Conservation (phyloP, 2,329 filamentous ascomycete species). For the Phyllachora maydis region DNA sequence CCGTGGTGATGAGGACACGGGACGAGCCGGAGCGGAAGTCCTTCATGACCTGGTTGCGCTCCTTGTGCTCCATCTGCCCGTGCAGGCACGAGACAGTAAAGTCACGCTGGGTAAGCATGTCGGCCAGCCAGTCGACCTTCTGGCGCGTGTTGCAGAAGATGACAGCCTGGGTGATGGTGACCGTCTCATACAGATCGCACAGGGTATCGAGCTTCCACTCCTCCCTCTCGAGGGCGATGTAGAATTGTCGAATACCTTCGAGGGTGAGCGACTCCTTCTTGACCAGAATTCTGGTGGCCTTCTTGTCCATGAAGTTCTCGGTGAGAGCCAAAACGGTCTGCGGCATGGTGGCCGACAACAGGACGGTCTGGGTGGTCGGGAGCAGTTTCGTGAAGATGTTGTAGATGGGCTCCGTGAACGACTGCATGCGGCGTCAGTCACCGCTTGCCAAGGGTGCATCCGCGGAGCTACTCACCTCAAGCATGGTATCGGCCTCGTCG, state of each 20-base stretch:
- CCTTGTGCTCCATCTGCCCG: constrained; percentile 96
- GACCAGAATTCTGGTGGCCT: constrained; percentile 86
- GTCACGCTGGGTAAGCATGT: constrained; percentile 98
- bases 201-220: constrained; percentile 99
- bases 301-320: constrained; percentile 99
- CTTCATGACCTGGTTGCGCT: constrained; percentile 97
- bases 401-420: constrained; percentile 97
- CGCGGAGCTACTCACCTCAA: too few relatives aligned
- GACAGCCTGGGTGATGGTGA: constrained; percentile 96
- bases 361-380: constrained; percentile 92
- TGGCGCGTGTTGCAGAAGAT: constrained; percentile 99
- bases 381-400: constrained; percentile 95
- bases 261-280: constrained; percentile 98
- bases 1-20: constrained; percentile 87
- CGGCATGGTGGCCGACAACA: constrained; percentile 88
- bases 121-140: constrained; percentile 98
- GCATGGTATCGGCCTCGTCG: constrained; percentile 40
- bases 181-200: constrained; percentile 93
- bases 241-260: constrained; percentile 96
- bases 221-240: constrained; percentile 97
- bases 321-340: constrained; percentile 99
- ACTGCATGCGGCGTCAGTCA: too few relatives aligned
- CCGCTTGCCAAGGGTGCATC: too few relatives aligned
- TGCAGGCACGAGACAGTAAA: constrained; percentile 99
- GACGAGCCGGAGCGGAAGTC: constrained; percentile 96